Percentiles rank a stretch among this genome's conserved stretches.
These are phyloP conservation scores for Melampsora larici-populina DNA, from an alignment of 1,284 basidiomycete species.

Conservation along the genomic window DNA sequence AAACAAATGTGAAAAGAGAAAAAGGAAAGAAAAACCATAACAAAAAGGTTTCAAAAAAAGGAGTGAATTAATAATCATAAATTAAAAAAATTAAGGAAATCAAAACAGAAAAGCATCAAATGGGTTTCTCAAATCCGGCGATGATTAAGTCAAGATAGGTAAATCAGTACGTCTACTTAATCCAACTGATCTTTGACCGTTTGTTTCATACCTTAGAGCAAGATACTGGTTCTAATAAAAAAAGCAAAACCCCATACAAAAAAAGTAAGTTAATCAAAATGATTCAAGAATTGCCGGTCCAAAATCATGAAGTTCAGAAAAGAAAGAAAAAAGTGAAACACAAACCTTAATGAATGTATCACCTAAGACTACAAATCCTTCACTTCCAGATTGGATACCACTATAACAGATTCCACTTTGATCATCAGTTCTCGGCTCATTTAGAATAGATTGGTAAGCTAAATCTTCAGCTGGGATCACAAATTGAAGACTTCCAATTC, in stretches of 20 bases:
- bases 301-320: too few species aligned
- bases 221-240: slow-evolving; percentile 33
- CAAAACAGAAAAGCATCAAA: too few species aligned
- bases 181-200: slow-evolving; percentile 2
- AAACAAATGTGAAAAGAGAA: too few species aligned
- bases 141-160: background rate
- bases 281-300: background rate
- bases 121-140: too few species aligned
- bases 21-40: too few species aligned
- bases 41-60: too few species aligned
- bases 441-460: slow-evolving; percentile 23
- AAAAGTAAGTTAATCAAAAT: background rate
- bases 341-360: slow-evolving; percentile 42
- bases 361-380: slow-evolving; percentile 32
- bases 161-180: slow-evolving; percentile 24
- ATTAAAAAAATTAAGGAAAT: too few species aligned
- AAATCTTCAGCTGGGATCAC: slow-evolving; percentile 36
- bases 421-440: background rate
- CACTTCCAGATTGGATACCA: slow-evolving; percentile 29
- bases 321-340: background rate
- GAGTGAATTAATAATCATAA: too few species aligned
- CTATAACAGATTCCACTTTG: slow-evolving; percentile 30
- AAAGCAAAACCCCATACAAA: background rate
- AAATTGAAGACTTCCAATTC: slow-evolving; percentile 14
- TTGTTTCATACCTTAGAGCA: slow-evolving; percentile 6